Conservation (phyloP, 345 rosid species). For the Rhodomyrtus tomentosa region DNA sequence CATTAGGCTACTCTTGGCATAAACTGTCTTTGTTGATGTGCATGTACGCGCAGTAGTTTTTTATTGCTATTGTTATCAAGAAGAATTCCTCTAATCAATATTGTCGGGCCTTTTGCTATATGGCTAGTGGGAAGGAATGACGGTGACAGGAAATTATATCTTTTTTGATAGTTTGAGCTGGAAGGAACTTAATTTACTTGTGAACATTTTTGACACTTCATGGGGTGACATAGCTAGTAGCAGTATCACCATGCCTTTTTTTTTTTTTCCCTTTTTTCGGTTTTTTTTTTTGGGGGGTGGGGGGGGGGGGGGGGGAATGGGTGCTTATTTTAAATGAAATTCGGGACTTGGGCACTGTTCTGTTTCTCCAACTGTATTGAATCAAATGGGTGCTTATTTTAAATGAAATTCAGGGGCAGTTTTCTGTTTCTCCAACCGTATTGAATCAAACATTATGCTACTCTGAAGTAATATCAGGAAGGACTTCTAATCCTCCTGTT, state of each 20-base stretch:
- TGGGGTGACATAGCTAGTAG: neutral
- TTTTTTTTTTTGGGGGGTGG: neutral
- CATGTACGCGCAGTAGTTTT: neutral
- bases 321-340: no score
- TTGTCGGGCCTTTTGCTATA: neutral
- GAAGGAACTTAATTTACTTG: neutral
- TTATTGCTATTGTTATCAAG: neutral
- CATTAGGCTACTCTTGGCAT: neutral
- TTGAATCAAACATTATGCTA: neutral
- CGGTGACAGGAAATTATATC: neutral
- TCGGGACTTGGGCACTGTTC: neutral
- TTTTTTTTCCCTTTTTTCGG: rapidly evolving
- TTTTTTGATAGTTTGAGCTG: neutral
- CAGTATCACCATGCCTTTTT: neutral
- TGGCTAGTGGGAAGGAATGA: neutral
- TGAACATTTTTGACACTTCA: neutral
- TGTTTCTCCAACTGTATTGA: neutral
- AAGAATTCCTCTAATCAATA: neutral
- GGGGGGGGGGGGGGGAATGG: no score
- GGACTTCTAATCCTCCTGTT: neutral
- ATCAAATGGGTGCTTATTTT: neutral
- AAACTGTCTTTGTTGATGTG: neutral
- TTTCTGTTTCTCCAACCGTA: neutral
- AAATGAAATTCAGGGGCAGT: neutral
- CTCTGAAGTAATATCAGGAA: neutral